A percentile compares a stretch with the other conserved stretches of the same genome.
These are phyloP conservation scores for Xylariaceae sp. DNA, from an alignment of 2,329 filamentous ascomycete species.

Conservation along the genomic window DNA sequence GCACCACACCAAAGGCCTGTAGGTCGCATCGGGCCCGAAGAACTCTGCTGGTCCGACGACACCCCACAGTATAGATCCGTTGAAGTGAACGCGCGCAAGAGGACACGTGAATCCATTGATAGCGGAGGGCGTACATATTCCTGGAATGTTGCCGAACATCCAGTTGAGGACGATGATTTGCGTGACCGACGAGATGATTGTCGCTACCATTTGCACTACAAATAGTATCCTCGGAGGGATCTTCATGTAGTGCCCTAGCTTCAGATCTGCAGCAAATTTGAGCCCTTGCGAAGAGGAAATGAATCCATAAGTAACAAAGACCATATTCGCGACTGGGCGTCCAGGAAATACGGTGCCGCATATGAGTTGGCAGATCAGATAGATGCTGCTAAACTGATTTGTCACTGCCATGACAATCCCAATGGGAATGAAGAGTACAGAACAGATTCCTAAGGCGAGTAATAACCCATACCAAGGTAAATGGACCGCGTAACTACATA, in stretches of 20 bases:
- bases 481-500: constrained; percentile 64
- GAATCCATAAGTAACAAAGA: constrained; percentile 87
- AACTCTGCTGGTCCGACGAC: constrained; percentile 79
- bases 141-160: constrained; percentile 75
- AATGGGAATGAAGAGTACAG: constrained; percentile 80
- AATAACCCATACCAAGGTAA: constrained; percentile 83
- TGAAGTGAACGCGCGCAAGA: constrained; percentile 83
- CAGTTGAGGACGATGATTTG: constrained; percentile 84
- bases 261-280: constrained; percentile 82
- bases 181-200: constrained; percentile 69
- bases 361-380: constrained; percentile 79
- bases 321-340: constrained; percentile 85
- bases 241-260: constrained; percentile 85
- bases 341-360: constrained; percentile 79
- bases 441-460: constrained; percentile 70
- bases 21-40: constrained; percentile 71
- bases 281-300: constrained; percentile 85
- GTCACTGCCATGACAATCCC: constrained; percentile 92
- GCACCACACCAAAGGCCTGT: constrained; percentile 72
- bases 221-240: constrained; percentile 76
- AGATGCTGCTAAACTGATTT: constrained; percentile 82
- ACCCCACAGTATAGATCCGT: constrained; percentile 84
- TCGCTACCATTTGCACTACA: constrained; percentile 70
- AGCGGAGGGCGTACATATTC: constrained; percentile 73
- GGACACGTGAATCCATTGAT: constrained; percentile 85